Percentiles rank a stretch among this genome's conserved stretches.
Conservation (phyloP, 2,329 filamentous ascomycete species). For the Bimuria novae-zelandiae region DNA sequence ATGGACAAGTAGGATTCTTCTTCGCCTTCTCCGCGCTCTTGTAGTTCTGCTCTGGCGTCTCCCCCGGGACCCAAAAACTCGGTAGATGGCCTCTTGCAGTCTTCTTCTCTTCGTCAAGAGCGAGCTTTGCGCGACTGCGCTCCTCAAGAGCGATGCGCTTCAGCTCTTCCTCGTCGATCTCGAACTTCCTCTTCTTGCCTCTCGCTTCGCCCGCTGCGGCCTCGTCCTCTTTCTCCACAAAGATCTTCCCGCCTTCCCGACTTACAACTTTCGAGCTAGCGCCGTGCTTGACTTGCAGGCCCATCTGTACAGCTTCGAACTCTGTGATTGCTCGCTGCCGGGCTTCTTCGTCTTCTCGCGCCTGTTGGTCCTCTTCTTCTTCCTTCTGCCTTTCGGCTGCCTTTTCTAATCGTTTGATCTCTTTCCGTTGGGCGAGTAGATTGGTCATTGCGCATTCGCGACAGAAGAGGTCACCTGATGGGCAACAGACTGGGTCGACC, state of each 20-base stretch:
- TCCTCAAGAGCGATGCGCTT: constrained; percentile 71
- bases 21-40: constrained; percentile 59
- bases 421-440: constrained; percentile 87
- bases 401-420: constrained; percentile 81
- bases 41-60: constrained; percentile 67
- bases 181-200: constrained; percentile 75
- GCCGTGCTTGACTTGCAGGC: constrained; percentile 47
- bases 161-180: constrained; percentile 78
- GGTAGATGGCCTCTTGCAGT: constrained; percentile 71
- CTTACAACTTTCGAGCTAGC: constrained; percentile 46
- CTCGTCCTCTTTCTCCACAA: constrained; percentile 47
- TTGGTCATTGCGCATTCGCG: constrained; percentile 91
- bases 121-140: constrained; percentile 68
- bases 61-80: constrained; percentile 90
- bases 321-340: constrained; percentile 72
- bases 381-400: constrained; percentile 64
- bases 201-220: constrained; percentile 25
- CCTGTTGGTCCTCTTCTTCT: constrained; percentile 65
- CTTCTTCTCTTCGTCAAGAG: constrained; percentile 71
- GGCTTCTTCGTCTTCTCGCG: constrained; percentile 70
- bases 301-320: constrained; percentile 85
- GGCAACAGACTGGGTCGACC: constrained; percentile 80
- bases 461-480: constrained; percentile 84
- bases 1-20: constrained; percentile 74
- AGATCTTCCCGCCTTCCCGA: constrained; percentile 50